A percentile compares a stretch with the other conserved stretches of the same genome.
Evolutionary conservation across 1,284 basidiomycete genomes (phyloP).

Genomic region (Cystobasidiaceae sp.): DNA sequence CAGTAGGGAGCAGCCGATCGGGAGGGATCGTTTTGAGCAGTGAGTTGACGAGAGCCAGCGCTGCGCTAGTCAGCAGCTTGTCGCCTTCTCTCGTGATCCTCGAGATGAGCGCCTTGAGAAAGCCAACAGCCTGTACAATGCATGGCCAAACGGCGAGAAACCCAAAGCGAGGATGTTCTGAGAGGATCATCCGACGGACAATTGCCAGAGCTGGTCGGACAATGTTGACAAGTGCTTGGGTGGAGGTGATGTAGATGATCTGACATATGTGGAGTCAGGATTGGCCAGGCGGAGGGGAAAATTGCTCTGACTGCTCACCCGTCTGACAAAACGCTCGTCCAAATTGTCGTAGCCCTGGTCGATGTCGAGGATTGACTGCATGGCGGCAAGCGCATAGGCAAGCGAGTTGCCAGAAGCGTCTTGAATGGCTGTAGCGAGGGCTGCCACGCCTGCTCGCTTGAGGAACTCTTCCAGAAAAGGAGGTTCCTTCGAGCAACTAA

Average conservation of each 20-base stretch:
- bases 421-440: slow-evolving; percentile 69
- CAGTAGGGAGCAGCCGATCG: slow-evolving; percentile 69
- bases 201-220: slow-evolving; percentile 95
- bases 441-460: slow-evolving; percentile 64
- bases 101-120: slow-evolving; percentile 42
- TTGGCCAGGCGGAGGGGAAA: not conserved
- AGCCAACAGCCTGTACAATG: slow-evolving; percentile 37
- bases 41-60: slow-evolving; percentile 79
- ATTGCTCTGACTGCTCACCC: slow-evolving; percentile 44
- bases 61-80: slow-evolving; percentile 12
- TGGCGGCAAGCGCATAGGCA: slow-evolving; percentile 73
- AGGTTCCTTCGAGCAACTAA: too few species aligned
- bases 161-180: slow-evolving; percentile 54
- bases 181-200: slow-evolving; percentile 74
- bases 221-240: slow-evolving; percentile 75
- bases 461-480: slow-evolving; percentile 83
- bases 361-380: slow-evolving; percentile 79
- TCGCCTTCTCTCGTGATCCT: slow-evolving; percentile 44
- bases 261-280: slow-evolving; percentile 40
- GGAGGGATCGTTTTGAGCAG: slow-evolving; percentile 71
- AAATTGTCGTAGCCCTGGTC: slow-evolving; percentile 74
- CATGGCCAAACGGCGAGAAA: slow-evolving; percentile 49
- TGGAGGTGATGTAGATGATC: slow-evolving; percentile 73
- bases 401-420: slow-evolving; percentile 73
- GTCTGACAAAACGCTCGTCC: slow-evolving; percentile 64